Percentiles rank a stretch among this genome's conserved stretches.
Conservation (phyloP, 352 stramenopile genomes). For the Pythium aristosporum region DNA sequence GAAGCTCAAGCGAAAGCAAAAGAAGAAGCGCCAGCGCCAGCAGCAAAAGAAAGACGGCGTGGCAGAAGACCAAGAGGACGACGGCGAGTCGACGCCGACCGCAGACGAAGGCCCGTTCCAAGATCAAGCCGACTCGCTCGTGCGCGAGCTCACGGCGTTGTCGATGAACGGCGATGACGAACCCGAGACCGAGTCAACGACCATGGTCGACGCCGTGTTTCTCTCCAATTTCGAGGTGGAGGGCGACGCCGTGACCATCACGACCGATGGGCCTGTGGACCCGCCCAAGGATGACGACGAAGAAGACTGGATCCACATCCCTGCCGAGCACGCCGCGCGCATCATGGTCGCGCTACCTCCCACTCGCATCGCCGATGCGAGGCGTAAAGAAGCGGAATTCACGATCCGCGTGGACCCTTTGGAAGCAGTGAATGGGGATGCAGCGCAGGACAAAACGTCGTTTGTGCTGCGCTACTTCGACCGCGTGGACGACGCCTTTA, state of each 20-base stretch:
- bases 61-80: slow-evolving; percentile 7
- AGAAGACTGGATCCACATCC: slow-evolving; percentile 66
- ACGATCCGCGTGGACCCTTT: slow-evolving; percentile 40
- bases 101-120: background rate
- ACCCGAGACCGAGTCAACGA: slow-evolving; percentile 26
- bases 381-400: slow-evolving; percentile 67
- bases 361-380: slow-evolving; percentile 45
- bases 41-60: slow-evolving; percentile 86
- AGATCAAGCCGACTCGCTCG: slow-evolving; percentile 7
- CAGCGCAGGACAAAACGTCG: slow-evolving; percentile 44
- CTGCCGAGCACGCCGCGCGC: slow-evolving; percentile 65
- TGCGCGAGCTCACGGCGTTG: slow-evolving; percentile 10
- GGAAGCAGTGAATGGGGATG: background rate
- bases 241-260: background rate
- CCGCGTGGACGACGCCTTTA: slow-evolving; percentile 35
- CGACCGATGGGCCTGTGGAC: slow-evolving; percentile 1
- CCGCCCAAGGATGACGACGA: slow-evolving; percentile 40
- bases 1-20: slow-evolving; percentile 92
- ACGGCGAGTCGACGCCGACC: slow-evolving; percentile 8
- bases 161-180: slow-evolving; percentile 19
- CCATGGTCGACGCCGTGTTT: slow-evolving; percentile 22
- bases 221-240: slow-evolving; percentile 25
- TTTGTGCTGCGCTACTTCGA: slow-evolving; percentile 62
- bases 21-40: slow-evolving; percentile 90
- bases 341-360: slow-evolving; percentile 70